phyloP scores from a whole-genome alignment of 1,284 basidiomycete genomes.

The Cryptococcus amylolentus region DNA sequence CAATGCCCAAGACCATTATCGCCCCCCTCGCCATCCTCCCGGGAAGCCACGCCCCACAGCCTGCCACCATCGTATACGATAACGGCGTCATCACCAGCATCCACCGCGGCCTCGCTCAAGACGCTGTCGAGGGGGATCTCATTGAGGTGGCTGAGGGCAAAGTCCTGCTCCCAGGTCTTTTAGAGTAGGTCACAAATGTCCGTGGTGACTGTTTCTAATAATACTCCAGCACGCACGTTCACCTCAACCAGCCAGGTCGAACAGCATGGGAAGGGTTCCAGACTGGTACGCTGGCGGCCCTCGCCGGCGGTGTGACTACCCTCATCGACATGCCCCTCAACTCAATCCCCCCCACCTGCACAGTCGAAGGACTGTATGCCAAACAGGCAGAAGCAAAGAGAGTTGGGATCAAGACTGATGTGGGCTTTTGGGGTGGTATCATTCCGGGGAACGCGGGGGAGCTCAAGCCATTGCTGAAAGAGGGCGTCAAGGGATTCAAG shows the following conservation, averaged over 20 bases:
- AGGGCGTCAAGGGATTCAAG: conserved; percentile 89
- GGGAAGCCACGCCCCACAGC: conserved; percentile 53
- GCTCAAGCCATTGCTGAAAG: conserved; percentile 59
- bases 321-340: conserved; percentile 94
- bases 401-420: conserved; percentile 61
- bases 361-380: conserved; percentile 63
- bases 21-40: conserved; percentile 59
- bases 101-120: conserved; percentile 13
- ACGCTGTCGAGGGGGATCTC: conserved; percentile 1
- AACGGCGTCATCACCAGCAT: conserved; percentile 67
- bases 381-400: conserved; percentile 65
- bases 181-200: conserved; percentile 62
- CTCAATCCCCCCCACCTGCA: conserved; percentile 89
- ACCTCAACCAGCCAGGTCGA: conserved; percentile 82
- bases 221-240: conserved; percentile 71
- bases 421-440: conserved; percentile 92
- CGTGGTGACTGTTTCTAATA: not conserved
- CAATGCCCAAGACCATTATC: conserved; percentile 9
- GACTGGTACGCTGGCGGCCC: conserved; percentile 82
- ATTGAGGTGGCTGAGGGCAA: conserved; percentile 10
- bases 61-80: conserved; percentile 70
- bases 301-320: conserved; percentile 84
- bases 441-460: conserved; percentile 72
- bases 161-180: conserved; percentile 71
- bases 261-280: conserved; percentile 85